A percentile compares a stretch with the other conserved stretches of the same genome.
These are phyloP conservation scores for Cetraspora pellucida DNA, from an alignment of 192 early-diverging fungal genomes.

Conservation along the genomic window DNA sequence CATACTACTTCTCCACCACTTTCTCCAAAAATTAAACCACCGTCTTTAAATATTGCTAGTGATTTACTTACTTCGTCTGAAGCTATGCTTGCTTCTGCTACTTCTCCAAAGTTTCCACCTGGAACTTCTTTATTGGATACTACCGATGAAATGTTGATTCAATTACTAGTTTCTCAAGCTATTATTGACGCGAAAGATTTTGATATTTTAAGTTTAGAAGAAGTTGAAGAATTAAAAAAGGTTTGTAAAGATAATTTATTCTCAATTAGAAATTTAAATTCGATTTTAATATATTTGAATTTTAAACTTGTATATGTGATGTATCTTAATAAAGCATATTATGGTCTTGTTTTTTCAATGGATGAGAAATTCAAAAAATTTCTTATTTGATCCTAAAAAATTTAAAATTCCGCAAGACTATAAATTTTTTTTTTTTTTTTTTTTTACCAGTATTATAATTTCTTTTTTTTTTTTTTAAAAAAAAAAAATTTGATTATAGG, in stretches of 20 bases:
- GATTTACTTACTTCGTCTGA: constrained; percentile 26
- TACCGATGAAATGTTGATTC: constrained; percentile 47
- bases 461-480: constrained; percentile 1
- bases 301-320: too few relatives aligned
- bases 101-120: neutral
- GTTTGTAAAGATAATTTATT: constrained; percentile 33
- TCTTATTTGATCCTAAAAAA: neutral
- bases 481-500: constrained; percentile 37
- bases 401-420: neutral
- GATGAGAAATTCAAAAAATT: neutral
- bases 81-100: constrained; percentile 13
- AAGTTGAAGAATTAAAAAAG: constrained; percentile 58
- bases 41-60: constrained; percentile 15
- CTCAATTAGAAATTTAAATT: constrained; percentile 1
- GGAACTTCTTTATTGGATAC: constrained; percentile 26
- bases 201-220: constrained; percentile 52
- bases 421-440: neutral
- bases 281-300: neutral
- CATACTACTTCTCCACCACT: constrained; percentile 10
- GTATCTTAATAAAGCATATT: too few relatives aligned
- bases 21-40: constrained; percentile 16
- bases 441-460: neutral
- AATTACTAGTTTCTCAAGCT: constrained; percentile 55
- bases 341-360: too few relatives aligned
- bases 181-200: constrained; percentile 59